Conservation (phyloP, 306 rosid species). For the Pyrus betulifolia region DNA sequence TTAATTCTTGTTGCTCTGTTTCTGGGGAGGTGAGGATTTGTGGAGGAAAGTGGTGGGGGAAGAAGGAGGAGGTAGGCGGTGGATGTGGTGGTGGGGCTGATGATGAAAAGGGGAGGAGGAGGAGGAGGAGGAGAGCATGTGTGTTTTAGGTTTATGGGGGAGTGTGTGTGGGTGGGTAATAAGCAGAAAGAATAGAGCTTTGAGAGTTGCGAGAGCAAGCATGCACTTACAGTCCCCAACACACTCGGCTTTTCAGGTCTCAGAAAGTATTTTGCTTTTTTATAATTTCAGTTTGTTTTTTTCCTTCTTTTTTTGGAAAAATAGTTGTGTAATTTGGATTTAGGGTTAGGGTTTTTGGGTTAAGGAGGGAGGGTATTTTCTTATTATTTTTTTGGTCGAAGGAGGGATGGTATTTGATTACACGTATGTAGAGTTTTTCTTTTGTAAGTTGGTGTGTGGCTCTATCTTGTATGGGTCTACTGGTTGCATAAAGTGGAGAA, state of each 20-base stretch:
- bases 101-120: slow-evolving; percentile 33
- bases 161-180: slow-evolving; percentile 42
- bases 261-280: slow-evolving; percentile 12
- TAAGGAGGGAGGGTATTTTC: background rate
- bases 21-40: background rate
- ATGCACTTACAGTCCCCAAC: slow-evolving; percentile 54
- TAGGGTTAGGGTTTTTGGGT: slow-evolving; percentile 7
- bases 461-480: slow-evolving; percentile 28
- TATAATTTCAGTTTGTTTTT: background rate
- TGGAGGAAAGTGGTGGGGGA: slow-evolving; percentile 10
- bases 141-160: slow-evolving; percentile 38
- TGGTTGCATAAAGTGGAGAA: slow-evolving; percentile 32
- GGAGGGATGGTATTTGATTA: background rate
- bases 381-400: background rate
- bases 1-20: background rate
- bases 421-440: background rate
- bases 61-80: background rate
- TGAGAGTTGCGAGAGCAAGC: slow-evolving; percentile 47
- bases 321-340: slow-evolving; percentile 23
- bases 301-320: background rate
- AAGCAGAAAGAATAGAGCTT: slow-evolving; percentile 32
- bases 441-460: slow-evolving; percentile 28
- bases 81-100: slow-evolving; percentile 25
- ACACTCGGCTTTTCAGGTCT: background rate
- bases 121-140: slow-evolving; percentile 49